Percentiles rank a stretch among this genome's conserved stretches.
These are phyloP conservation scores for Brasilioporus rufonigricans DNA, from an alignment of 768 basidiomycete genomes.

Conservation along the genomic window DNA sequence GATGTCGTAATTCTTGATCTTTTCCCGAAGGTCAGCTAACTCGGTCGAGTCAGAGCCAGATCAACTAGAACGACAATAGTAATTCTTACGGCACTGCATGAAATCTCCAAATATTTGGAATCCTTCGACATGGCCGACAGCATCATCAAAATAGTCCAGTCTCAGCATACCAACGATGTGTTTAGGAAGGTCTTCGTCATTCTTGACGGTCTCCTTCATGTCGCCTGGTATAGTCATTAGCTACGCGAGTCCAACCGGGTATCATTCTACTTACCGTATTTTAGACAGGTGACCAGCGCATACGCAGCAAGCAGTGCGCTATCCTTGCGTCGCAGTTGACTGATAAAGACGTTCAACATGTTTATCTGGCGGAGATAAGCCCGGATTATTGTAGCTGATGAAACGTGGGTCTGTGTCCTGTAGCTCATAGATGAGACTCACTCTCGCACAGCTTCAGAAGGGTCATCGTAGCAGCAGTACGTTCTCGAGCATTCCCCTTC, in stretches of 20 bases:
- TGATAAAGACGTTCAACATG: slow-evolving; percentile 12
- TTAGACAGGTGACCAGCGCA: slow-evolving; percentile 17
- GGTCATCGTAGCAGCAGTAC: slow-evolving; percentile 23
- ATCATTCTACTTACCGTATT: slow-evolving; percentile 9
- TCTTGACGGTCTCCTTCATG: slow-evolving; percentile 13
- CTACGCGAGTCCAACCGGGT: neutral
- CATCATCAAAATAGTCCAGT: slow-evolving; percentile 25
- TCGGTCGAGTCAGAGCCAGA: neutral
- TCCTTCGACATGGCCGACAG: slow-evolving; percentile 22
- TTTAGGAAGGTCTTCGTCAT: slow-evolving; percentile 8
- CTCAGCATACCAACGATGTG: slow-evolving; percentile 24
- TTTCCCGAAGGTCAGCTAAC: slow-evolving; percentile 13
- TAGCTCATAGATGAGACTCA: neutral
- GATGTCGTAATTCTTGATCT: slow-evolving; percentile 14
- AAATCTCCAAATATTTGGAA: slow-evolving; percentile 24
- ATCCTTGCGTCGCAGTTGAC: slow-evolving; percentile 15
- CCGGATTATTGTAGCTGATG: slow-evolving; percentile 8
- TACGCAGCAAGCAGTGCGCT: slow-evolving; percentile 22
- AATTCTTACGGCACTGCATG: slow-evolving; percentile 18
- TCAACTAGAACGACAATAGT: neutral
- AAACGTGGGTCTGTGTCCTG: neutral
- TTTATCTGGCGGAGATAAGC: slow-evolving; percentile 4
- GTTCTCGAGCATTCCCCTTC: slow-evolving; percentile 9
- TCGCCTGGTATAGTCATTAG: slow-evolving; percentile 5
- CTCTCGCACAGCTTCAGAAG: slow-evolving; percentile 22